Conservation (phyloP, 2,329 filamentous ascomycete species). For the Trichoderma afroharzianum region DNA sequence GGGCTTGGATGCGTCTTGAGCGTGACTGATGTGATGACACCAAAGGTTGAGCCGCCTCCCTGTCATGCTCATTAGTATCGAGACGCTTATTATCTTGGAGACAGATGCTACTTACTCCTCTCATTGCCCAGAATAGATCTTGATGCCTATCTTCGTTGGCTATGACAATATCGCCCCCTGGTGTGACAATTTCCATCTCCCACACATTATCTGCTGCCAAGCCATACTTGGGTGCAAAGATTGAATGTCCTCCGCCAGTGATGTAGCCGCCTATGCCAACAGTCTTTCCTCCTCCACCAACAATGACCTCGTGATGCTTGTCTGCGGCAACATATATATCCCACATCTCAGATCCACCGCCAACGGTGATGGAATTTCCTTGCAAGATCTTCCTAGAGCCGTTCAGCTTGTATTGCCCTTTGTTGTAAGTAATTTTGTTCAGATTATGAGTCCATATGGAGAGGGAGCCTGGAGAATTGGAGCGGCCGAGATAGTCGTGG, state of each 20-base stretch:
- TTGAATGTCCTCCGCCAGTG: constrained; percentile 58
- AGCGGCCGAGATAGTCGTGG: constrained; percentile 44
- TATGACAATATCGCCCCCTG: constrained; percentile 45
- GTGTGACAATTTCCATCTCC: constrained; percentile 55
- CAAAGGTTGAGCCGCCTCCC: constrained; percentile 60
- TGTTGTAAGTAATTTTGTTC: constrained; percentile 35
- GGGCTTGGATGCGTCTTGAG: constrained; percentile 48
- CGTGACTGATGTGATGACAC: constrained; percentile 56
- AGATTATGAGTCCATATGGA: constrained; percentile 53
- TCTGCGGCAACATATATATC: constrained; percentile 46
- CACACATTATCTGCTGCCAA: constrained; percentile 61
- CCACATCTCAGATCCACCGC: constrained; percentile 50
- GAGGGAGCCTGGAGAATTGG: constrained; percentile 47
- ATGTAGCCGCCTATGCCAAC: constrained; percentile 60
- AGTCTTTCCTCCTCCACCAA: constrained; percentile 52
- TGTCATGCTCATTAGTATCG: constrained; percentile 21
- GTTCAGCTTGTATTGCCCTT: constrained; percentile 39
- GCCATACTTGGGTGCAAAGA: constrained; percentile 51
- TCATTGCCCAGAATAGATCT: constrained; percentile 63
- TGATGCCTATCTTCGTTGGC: constrained; percentile 50
- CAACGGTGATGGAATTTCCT: constrained; percentile 49
- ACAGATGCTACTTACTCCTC: constrained; percentile 43
- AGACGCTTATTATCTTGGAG: fast-evolving
- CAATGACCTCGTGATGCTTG: constrained; percentile 43
- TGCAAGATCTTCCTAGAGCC: constrained; percentile 41